Evolutionary conservation across 1,139 yeast species (phyloP), one percentile per base, ranked within the genome.

Genomic region (Yamadazyma aaseri): DNA sequence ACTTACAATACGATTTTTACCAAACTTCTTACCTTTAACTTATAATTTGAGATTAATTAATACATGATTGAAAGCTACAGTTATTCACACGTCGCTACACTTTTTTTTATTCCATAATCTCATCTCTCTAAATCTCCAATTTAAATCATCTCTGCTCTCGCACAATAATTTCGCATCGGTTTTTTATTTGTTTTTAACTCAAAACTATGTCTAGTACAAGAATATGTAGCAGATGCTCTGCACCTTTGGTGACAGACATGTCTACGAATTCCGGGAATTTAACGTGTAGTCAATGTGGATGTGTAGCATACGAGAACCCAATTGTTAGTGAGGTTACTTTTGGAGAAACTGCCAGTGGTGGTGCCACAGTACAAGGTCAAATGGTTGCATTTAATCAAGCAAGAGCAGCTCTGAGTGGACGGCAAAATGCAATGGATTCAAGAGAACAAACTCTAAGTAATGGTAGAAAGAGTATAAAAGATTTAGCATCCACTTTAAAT

Each of bases 251-350:
- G 4, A 45, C 58, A 8, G 67, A 64, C 35, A 49, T 61, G 26
- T 50, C 47, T 25, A 74, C 82, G 4, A 82, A 87, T 1, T 79
- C 87, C 4, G 82, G 85, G 3, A 95, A 86, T 58, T 58, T 85
- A 21, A 82, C 89, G 20, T 92, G 98, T 65, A 67, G 71, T 26
- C 55, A 63, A 29, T 92, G 98, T 75, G 97, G 97, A 55, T 65
- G 79, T 17, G 97, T 92, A 26, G 76, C 77, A 36, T 95, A 87
- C 49, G 97, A 90, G 55, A 86, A 89, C 50, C 95, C 95, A 20
- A 90, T 92, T 49, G 97, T 94, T 17, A 81, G 95, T 16, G 98
- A 94, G 55, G 94, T 94, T 38, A 86, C 94, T 14, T 92, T 90
- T 62, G 95, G 95, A 27, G 99, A 94, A 53, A 76, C 89, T 3